phyloP scores from a whole-genome alignment of 2,329 filamentous ascomycete species.

The Aspergillus latus region DNA sequence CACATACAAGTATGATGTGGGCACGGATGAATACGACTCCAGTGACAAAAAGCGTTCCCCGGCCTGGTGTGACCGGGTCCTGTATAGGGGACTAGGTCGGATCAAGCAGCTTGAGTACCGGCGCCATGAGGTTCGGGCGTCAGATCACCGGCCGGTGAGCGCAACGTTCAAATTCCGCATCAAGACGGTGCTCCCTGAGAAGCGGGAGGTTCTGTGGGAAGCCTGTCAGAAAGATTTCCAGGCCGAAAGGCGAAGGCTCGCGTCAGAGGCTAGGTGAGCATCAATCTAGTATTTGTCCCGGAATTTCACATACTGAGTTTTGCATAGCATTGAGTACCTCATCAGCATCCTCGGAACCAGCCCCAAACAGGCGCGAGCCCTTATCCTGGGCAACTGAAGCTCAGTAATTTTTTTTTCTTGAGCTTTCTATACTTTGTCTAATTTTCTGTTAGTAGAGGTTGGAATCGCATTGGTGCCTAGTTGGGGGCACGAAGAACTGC shows the following conservation, averaged over 20 bases:
- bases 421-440: conserved; percentile 10
- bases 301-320: conserved; percentile 11
- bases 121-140: conserved; percentile 84
- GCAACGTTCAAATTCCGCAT: conserved; percentile 78
- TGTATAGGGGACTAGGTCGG: conserved; percentile 79
- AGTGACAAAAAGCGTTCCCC: conserved; percentile 92
- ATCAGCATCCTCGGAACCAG: conserved; percentile 61
- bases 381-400: conserved; percentile 35
- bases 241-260: conserved; percentile 66
- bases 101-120: conserved; percentile 86
- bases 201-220: conserved; percentile 67
- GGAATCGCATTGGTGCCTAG: neutral
- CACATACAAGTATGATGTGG: conserved; percentile 98
- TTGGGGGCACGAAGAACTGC: conserved; percentile 3
- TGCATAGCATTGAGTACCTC: conserved; percentile 61
- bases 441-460: conserved; percentile 2
- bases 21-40: conserved; percentile 88
- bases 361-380: conserved; percentile 52
- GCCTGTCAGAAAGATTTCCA: conserved; percentile 74
- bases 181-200: conserved; percentile 73
- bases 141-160: conserved; percentile 90
- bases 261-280: conserved; percentile 69
- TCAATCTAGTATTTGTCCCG: neutral
- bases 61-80: conserved; percentile 91
- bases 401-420: conserved; percentile 7